Evolutionary conservation across 1,284 basidiomycete genomes (phyloP).

Genomic region (Coriolopsis trogii): DNA sequence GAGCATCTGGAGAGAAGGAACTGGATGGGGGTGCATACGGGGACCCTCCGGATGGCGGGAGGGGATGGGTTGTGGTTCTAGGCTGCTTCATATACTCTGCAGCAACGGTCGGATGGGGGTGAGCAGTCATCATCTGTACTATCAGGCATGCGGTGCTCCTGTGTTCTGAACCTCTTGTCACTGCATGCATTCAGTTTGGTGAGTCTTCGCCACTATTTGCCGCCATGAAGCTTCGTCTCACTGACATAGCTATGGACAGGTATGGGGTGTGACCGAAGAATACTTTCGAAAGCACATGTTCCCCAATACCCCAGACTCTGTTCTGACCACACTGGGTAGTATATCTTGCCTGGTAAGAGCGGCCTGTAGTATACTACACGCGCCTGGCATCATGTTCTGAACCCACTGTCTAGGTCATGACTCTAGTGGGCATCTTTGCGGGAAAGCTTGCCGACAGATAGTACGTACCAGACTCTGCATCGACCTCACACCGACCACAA

Average conservation of each 20-base stretch:
- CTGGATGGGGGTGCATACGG: constrained; percentile 4
- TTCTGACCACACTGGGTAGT: constrained; percentile 29
- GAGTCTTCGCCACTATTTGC: not conserved
- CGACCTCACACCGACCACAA: not conserved
- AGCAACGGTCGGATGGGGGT: constrained; percentile 26
- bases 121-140: constrained; percentile 11
- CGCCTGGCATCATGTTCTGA: not conserved
- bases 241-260: constrained; percentile 15
- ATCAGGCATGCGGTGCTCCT: not conserved
- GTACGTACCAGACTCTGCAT: constrained; percentile 16
- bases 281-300: constrained; percentile 29
- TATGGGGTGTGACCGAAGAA: constrained; percentile 32
- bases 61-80: constrained; percentile 25
- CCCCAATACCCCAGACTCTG: constrained; percentile 22
- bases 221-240: not conserved
- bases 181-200: constrained; percentile 10
- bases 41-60: constrained; percentile 21
- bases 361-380: not conserved
- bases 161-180: not conserved
- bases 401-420: constrained; percentile 24
- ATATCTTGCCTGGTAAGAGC: constrained; percentile 26
- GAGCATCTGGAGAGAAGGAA: not conserved
- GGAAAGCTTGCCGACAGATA: constrained; percentile 34
- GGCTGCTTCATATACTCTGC: constrained; percentile 27
- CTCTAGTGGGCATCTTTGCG: constrained; percentile 24